Base-by-base conservation (phyloP, 2,329 filamentous ascomycete species). In the Saccharata proteae region DNA sequence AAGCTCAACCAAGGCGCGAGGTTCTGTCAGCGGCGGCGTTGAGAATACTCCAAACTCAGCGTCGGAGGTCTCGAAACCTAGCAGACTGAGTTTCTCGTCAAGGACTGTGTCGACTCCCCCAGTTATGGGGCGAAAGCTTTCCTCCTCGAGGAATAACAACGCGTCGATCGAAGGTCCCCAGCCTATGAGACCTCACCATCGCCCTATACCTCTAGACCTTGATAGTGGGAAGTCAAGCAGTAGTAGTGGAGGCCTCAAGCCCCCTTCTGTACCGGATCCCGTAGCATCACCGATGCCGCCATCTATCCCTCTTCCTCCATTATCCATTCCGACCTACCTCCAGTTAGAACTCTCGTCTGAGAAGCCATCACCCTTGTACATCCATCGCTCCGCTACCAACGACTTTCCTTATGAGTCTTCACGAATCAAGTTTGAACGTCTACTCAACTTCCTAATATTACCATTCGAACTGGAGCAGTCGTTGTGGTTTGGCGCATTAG, bases 381-480 rank as follows among this genome's bases (percentile, higher is more conserved):
- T 77, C 22, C 71, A 77, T 44, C 67, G 68, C 8, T 64, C 72
- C 4, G 53, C 60, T 4, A 59, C 58, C 22, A 64, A 54, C 38
- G 72, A 77, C 38, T 71, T 72, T 15, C 84, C 85, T 0, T 96
- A 94, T 55, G 90, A 98, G 54, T 93, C 86, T 4, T 88, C 83
- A 14, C 79, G 79, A 17, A 72, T 93, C 46, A 96, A 96, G 52
- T 80, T 96, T 37, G 84, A 96, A 52, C 76, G 92, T 22, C 65
- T 98, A 9, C 70, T 83, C 41, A 96, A 96, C 51, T 92, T 94
- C 38, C 58, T 98, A 5, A 64, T 85, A 16, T 61, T 98, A 3
- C 85, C 88, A 0, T 70, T 74, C 0, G 81, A 80, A 38, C 66
- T 98, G 4, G 90, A 98, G 57, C 71, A 79, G 26, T 79, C 86